A percentile compares a stretch with the other conserved stretches of the same genome.
Evolutionary conservation across 192 early-diverging fungal genomes (phyloP).

Genomic region (Podila epigama): DNA sequence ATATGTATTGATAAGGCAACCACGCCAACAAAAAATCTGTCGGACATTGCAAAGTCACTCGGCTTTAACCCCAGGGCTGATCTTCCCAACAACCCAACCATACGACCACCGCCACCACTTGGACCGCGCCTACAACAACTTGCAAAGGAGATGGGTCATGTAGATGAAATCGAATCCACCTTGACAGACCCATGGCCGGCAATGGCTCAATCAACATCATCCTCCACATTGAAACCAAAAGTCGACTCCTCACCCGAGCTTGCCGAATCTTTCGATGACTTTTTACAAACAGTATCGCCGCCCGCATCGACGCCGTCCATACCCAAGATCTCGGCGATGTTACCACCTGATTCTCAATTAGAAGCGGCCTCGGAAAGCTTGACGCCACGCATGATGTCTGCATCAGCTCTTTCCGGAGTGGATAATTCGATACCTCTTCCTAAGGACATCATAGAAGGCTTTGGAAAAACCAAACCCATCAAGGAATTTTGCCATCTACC

Average conservation of each 20-base stretch:
- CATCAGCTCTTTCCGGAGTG: neutral
- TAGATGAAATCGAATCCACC: neutral
- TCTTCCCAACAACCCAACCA: neutral
- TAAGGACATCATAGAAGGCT: neutral
- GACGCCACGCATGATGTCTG: too few species aligned
- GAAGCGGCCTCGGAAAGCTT: too few species aligned
- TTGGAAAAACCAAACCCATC: slow-evolving; percentile 9
- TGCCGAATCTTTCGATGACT: too few species aligned
- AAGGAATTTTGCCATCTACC: slow-evolving; percentile 12
- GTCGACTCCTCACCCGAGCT: too few species aligned
- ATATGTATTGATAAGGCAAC: neutral
- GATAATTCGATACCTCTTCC: slow-evolving; percentile 9
- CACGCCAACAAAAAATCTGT: neutral
- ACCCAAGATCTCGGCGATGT: too few species aligned
- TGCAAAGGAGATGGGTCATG: neutral
- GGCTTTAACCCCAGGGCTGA: neutral
- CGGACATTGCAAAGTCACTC: neutral
- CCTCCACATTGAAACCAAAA: neutral
- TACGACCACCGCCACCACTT: neutral
- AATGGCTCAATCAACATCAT: neutral
- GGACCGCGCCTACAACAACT: neutral
- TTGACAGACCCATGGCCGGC: neutral
- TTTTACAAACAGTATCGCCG: too few species aligned
- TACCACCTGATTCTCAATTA: neutral
- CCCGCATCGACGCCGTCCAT: too few species aligned